Conservation (phyloP, 2,329 filamentous ascomycete species). For the Diaporthe australafricana region DNA sequence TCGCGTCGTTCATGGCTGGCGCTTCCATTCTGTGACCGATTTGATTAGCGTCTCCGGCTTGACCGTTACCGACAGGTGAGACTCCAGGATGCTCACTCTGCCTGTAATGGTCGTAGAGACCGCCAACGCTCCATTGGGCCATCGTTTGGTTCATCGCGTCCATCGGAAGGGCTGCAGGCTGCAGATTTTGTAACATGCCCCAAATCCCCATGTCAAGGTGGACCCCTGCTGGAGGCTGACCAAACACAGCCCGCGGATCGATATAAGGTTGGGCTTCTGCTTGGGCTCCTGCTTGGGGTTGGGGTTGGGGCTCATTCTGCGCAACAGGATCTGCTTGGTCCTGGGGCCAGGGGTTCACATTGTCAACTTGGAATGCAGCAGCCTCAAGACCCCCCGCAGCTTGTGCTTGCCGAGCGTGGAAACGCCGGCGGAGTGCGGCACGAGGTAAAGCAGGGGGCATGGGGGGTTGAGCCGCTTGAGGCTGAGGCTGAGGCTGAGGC, state of each 20-base stretch:
- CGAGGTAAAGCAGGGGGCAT: neutral
- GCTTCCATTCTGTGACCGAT: conserved; percentile 9
- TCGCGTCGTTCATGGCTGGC: neutral
- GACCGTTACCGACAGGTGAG: conserved; percentile 24
- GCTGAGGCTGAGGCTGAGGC: neutral
- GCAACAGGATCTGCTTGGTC: neutral
- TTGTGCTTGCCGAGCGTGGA: neutral
- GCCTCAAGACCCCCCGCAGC: too few relatives aligned
- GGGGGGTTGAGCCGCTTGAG: neutral
- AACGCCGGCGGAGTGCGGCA: neutral
- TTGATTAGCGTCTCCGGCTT: conserved; percentile 28
- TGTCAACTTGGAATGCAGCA: neutral
- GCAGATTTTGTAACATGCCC: neutral
- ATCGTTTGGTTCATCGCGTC: neutral
- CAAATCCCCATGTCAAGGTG: neutral
- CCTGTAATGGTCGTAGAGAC: conserved; percentile 11
- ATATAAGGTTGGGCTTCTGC: neutral
- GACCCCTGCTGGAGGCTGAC: neutral
- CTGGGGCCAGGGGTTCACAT: neutral
- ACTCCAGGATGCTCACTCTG: conserved; percentile 28
- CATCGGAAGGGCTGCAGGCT: neutral
- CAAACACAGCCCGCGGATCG: neutral
- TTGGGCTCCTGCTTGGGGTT: too few relatives aligned
- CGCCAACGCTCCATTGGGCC: neutral
- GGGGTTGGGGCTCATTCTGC: neutral